phyloP scores from a whole-genome alignment of 208 protist species.

The Trypanosoma caninum region DNA sequence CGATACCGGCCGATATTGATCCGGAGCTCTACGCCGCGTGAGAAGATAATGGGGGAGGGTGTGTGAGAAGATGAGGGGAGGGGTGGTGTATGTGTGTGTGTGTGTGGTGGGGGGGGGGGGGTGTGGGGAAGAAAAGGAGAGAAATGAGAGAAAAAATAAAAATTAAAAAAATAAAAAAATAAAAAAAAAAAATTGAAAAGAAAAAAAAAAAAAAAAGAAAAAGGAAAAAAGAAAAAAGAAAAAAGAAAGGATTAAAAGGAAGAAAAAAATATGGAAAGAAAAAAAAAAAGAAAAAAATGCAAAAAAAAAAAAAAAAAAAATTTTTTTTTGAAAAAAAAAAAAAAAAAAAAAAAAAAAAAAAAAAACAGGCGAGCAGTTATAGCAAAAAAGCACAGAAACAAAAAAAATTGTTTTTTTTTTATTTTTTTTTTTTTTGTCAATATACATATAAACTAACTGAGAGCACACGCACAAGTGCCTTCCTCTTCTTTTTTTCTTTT shows the following conservation, averaged over 20 bases:
- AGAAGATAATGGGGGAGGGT: conserved; percentile 21
- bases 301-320: conserved; percentile 21
- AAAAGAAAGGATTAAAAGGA: background rate
- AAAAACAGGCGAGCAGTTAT: background rate
- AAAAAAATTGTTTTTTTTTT: conserved; percentile 1
- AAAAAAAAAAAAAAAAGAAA: conserved; percentile 7
- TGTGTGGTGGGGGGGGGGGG: background rate
- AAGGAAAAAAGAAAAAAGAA: background rate
- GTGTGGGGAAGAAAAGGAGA: background rate
- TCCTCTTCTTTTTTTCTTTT: background rate
- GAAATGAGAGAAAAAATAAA: background rate
- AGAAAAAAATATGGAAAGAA: conserved; percentile 7
- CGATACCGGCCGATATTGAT: conserved; percentile 97
- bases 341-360: background rate
- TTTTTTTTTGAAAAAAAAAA: background rate
- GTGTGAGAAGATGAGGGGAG: background rate
- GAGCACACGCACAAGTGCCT: background rate
- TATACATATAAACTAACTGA: too few species aligned
- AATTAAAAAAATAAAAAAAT: conserved; percentile 9
- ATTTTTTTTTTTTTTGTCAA: conserved; percentile 5
- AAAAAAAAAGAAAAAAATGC: conserved; percentile 9
- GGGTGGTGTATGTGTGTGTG: background rate
- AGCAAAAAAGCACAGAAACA: conserved; percentile 8
- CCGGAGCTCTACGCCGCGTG: conserved; percentile 92
- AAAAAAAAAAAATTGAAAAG: conserved; percentile 17